Evolutionary conservation across 2,329 filamentous ascomycete species (phyloP), one percentile per base, ranked within the genome.

Genomic region (Simplicillium aogashimaense): DNA sequence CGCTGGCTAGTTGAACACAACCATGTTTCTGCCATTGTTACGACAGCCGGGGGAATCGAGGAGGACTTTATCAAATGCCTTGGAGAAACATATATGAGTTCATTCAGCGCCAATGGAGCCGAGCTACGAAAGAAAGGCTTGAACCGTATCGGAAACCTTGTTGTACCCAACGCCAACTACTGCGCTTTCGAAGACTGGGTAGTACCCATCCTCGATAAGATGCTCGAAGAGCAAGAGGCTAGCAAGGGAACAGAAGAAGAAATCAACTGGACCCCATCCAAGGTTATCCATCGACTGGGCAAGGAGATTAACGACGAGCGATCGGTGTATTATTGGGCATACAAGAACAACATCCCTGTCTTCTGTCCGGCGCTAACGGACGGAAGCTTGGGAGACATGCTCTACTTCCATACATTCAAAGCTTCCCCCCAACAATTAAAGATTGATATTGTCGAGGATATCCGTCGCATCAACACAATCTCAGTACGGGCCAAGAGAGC

Each of bases 1-100:
- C 85, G 92, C 42, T 98, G 88, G 67, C 77, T 98, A 1, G 89
- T 94, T 35, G 77, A 97, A 65, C 88, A 98, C 66, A 82, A 81
- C 47, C 89, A 97, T 58, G 81, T 98, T 47, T 92, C 87, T 1
- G 85, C 83, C 49, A 86, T 98, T 53, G 92, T 98, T 45, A 95
- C 92, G 17, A 95, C 92, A 0, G 92, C 92, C 0, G 92, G 92
- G 35, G 92, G 92, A 37, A 78, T 98, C 39, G 92, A 98, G 62
- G 92, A 98, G 60, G 92, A 98, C 62, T 81, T 98, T 43, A 98
- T 98, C 73, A 98, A 98, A 67, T 98, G 92, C 53, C 79, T 98
- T 3, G 92, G 84, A 10, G 82, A 87, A 39, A 98, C 92, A 0
- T 98, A 95, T 61, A 79, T 97, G 56, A 86, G 87, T 35, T 81